phyloP scores from a whole-genome alignment of 139 green algal species.

The Yamagishiella unicocca region DNA sequence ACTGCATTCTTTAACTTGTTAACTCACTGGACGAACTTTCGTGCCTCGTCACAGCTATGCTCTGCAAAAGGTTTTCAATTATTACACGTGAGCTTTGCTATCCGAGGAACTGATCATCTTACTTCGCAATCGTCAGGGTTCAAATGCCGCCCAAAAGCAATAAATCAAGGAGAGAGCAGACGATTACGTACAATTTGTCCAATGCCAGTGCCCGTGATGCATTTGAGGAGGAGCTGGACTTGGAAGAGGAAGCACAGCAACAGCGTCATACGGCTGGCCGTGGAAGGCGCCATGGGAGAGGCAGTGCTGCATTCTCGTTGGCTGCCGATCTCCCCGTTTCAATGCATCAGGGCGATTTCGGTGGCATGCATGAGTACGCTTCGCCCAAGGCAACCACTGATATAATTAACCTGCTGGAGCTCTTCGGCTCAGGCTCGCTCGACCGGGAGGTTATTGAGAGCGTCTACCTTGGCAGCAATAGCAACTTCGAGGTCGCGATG shows the following conservation, averaged over 20 bases:
- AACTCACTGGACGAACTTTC: no score
- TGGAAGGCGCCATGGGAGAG: background rate
- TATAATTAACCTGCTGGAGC: conserved; percentile 51
- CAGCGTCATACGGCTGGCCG: conserved; percentile 3
- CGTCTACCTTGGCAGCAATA: background rate
- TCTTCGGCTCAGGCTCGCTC: conserved; percentile 36
- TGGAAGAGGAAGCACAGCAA: conserved; percentile 8
- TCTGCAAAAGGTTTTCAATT: no score
- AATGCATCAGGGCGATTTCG: background rate
- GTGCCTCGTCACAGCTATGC: no score
- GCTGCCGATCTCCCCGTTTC: background rate
- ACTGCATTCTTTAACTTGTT: no score
- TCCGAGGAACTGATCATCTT: no score
- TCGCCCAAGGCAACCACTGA: conserved; percentile 4
- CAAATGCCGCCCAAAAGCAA: conserved; percentile 6
- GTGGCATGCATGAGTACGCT: conserved; percentile 37
- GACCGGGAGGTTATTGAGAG: conserved; percentile 36
- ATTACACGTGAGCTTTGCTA: no score
- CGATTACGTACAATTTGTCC: conserved; percentile 47
- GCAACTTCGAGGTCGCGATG: conserved; percentile 9
- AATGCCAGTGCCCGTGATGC: conserved; percentile 27
- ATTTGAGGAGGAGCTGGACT: conserved; percentile 52
- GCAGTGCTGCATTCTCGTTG: conserved; percentile 12
- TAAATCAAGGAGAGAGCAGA: background rate
- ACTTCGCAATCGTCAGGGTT: no score